Evolutionary conservation across 2,329 filamentous ascomycete species (phyloP), one percentile per base, ranked within the genome.

Genomic region (Pyrenophora graminea): DNA sequence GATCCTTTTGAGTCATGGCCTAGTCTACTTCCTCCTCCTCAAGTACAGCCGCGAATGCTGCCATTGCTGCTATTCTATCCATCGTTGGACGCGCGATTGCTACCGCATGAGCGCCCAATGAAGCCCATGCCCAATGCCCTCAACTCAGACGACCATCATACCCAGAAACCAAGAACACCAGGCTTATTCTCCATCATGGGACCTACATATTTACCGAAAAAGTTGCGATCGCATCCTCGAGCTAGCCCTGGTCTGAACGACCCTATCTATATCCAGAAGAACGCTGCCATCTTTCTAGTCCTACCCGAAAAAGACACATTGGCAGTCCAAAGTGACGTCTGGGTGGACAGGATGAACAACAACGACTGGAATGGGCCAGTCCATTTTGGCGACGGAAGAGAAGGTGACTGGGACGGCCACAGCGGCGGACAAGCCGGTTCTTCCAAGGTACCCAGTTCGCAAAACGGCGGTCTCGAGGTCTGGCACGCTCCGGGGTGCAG

Each of bases 61-160:
- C 74, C 75, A 2, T 66, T 77, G 4, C 63, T 77, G 30, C 69
- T 77, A 13, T 77, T 76, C 62, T 77, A 76, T 47, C 74, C 75
- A 15, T 73, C 73, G 5, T 66, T 77, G 36, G 75, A 77, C 53
- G 68, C 72, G 4, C 69, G 74, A 19, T 63, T 75, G 25, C 62
- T 76, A 6, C 75, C 74, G 5, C 71, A 74, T 49, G 71, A 76
- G 47, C 71, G 75, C 0, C 68, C 71, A 1, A 67, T 67, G 53
- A 72, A 73, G 48, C 50, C 63, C 7, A 51, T 74, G 25, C 71
- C 73, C 1, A 71, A 67, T 21, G 65, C 68, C 13, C 53, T 73
- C n/a, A 61, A 70, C n/a, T 56, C 58, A 6, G 59, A 70, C 30
- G 68, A 71, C 48, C 66, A 68, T 45, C 58, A 58, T 15, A 39